Base-by-base conservation (phyloP, 164 flowering plant genomes). In the Vitis rupestris region DNA sequence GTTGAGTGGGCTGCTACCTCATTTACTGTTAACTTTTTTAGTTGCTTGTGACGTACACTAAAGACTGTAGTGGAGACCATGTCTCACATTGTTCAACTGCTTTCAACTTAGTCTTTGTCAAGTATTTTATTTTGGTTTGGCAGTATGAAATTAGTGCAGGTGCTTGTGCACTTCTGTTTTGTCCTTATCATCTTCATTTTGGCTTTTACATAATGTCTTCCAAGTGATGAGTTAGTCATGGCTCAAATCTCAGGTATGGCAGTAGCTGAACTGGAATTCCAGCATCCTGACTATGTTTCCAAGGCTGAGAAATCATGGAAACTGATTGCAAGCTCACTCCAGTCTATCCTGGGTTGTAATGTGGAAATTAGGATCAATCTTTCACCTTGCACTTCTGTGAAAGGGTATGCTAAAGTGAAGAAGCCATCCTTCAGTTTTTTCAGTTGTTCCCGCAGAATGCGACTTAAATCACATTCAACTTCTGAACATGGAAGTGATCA, bases 291-390 rank as follows among this genome's bases (percentile, higher is more conserved):
- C 50, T 70, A 86, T 67, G 91, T 86, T 49, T 74, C 85, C 15
- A 85, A 80, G 76, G 98, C 95, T 29, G 97, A 94, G 70, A 94
- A 83, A 61, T 87, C 92, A 11, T 88, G 93, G 98, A 90, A 92
- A 75, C 54, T 73, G 64, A 92, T 94, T 76, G 97, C 97, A 44
- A 81, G 82, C 72, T 85, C 86, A 44, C 87, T 94, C 69, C 94
- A 88, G 69, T 75, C 75, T 55, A 74, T 82, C n/a, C 79, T 94
- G 71, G 90, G 97, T 10, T 79, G 88, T 66, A 90, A 94, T 69
- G 88, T 94, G 15, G 97, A 92, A 76, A 82, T 94, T 11, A 84
- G 90, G 73, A 83, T 92, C 63, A 88, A 84, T 74, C 82, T 88
- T 60, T 70, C 70, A 23, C 67, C 78, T 61, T 30, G 73, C 70